phyloP scores from a whole-genome alignment of 2,329 filamentous ascomycete genomes.

The Phaeosphaeria sp. region DNA sequence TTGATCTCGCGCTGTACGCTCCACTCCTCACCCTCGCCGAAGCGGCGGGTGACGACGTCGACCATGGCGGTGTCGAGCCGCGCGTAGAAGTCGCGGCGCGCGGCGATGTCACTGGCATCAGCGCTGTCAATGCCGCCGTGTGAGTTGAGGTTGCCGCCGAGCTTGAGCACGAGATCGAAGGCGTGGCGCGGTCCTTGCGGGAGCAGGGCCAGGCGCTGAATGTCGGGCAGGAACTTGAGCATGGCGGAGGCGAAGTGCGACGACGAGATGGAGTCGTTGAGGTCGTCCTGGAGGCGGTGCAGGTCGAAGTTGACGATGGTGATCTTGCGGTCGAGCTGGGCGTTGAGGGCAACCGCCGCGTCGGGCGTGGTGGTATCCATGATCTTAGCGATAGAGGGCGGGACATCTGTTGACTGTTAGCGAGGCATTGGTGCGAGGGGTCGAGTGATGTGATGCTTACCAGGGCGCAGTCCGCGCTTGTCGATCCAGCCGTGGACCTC shows the following conservation, averaged over 20 bases:
- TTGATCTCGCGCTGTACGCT: constrained; percentile 60
- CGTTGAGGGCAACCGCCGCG: constrained; percentile 59
- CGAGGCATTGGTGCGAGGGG: not conserved
- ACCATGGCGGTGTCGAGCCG: constrained; percentile 60
- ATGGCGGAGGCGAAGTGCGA: constrained; percentile 62
- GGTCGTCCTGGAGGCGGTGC: constrained; percentile 62
- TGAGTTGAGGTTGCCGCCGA: constrained; percentile 63
- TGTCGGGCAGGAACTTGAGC: constrained; percentile 63
- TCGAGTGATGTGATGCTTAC: constrained; percentile 41
- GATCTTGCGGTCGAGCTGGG: constrained; percentile 65
- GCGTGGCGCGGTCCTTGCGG: constrained; percentile 57
- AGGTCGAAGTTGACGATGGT: constrained; percentile 65
- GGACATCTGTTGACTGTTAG: constrained; percentile 54
- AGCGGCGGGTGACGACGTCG: constrained; percentile 58
- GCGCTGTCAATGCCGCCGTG: constrained; percentile 60
- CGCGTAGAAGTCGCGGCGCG: constrained; percentile 59
- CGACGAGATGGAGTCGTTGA: constrained; percentile 61
- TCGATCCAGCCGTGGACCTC: constrained; percentile 64
- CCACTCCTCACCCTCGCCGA: constrained; percentile 61
- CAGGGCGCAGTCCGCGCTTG: constrained; percentile 61
- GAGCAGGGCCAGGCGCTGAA: constrained; percentile 57
- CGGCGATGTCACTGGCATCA: constrained; percentile 56
- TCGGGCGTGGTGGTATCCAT: constrained; percentile 60
- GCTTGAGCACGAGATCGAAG: constrained; percentile 62
- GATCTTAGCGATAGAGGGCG: constrained; percentile 58